Conservation (phyloP, 2,329 filamentous ascomycete species). For the Bipolaris cookei region DNA sequence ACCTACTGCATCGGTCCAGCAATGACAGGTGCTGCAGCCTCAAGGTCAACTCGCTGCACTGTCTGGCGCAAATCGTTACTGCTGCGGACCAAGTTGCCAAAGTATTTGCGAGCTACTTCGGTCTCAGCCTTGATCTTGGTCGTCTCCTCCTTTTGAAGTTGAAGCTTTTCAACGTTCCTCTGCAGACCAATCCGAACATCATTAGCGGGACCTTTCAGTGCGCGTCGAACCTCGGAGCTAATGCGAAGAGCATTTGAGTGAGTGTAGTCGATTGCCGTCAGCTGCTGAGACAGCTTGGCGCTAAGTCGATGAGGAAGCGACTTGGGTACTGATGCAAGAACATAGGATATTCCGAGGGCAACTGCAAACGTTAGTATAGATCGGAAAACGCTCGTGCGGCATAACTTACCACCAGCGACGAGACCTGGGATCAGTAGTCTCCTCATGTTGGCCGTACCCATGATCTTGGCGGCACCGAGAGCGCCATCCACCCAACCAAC, state of each 20-base stretch:
- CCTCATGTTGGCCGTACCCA: conserved; percentile 81
- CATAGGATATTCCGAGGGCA: conserved; percentile 76
- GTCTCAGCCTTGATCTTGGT: conserved; percentile 81
- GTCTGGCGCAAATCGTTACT: conserved; percentile 56
- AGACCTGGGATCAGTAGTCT: conserved; percentile 81
- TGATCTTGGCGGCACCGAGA: conserved; percentile 76
- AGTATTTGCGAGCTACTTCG: conserved; percentile 87
- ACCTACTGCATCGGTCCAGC: conserved; percentile 33
- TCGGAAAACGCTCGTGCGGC: neutral
- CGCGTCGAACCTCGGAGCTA: conserved; percentile 82
- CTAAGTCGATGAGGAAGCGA: conserved; percentile 87
- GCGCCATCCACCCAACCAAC: conserved; percentile 89
- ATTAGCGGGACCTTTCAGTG: conserved; percentile 85
- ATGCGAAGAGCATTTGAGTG: conserved; percentile 88
- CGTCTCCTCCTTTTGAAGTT: conserved; percentile 79
- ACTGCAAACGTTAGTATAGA: conserved; percentile 56
- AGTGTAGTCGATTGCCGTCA: conserved; percentile 86
- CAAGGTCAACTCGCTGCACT: conserved; percentile 60
- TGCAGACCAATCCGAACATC: conserved; percentile 84
- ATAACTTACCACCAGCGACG: conserved; percentile 74
- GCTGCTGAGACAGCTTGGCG: conserved; percentile 80
- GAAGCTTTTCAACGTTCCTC: conserved; percentile 81
- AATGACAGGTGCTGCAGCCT: conserved; percentile 57
- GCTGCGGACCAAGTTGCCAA: conserved; percentile 78
- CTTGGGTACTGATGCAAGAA: conserved; percentile 84